A percentile compares a stretch with the other conserved stretches of the same genome.
Conservation (phyloP, 768 basidiomycete species). For the Podaxis sp. region DNA sequence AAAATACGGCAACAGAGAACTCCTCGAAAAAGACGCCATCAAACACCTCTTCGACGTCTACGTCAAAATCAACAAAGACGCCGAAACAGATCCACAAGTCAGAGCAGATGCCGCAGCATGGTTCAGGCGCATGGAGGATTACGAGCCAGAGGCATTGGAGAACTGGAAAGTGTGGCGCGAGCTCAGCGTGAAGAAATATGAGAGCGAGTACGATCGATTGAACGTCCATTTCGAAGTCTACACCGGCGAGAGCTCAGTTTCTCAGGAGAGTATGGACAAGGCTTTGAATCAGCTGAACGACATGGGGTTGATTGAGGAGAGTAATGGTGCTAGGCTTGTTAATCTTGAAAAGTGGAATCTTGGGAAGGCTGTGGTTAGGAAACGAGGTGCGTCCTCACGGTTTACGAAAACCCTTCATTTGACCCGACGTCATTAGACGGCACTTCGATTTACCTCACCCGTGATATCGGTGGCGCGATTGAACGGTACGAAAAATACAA, state of each 20-base stretch:
- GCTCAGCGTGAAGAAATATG: conserved; percentile 86
- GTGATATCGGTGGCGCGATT: conserved; percentile 92
- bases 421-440: conserved; percentile 57
- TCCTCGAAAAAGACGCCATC: conserved; percentile 85
- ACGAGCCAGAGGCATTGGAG: conserved; percentile 76
- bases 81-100: conserved; percentile 66
- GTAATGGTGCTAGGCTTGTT: conserved; percentile 80
- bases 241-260: conserved; percentile 84
- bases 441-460: conserved; percentile 90
- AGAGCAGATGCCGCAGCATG: conserved; percentile 77
- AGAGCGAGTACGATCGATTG: conserved; percentile 80
- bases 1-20: conserved; percentile 84
- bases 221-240: conserved; percentile 94
- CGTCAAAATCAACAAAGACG: conserved; percentile 65
- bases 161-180: conserved; percentile 95
- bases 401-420: neutral
- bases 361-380: conserved; percentile 86
- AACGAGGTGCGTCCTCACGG: conserved; percentile 50
- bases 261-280: conserved; percentile 68
- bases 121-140: conserved; percentile 96
- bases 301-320: conserved; percentile 73
- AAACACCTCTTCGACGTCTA: conserved; percentile 95
- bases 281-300: conserved; percentile 66
- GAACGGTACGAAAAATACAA: conserved; percentile 92
- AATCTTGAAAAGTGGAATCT: conserved; percentile 90